phyloP scores from a whole-genome alignment of 257 asterid species.

The Vinca minor region DNA sequence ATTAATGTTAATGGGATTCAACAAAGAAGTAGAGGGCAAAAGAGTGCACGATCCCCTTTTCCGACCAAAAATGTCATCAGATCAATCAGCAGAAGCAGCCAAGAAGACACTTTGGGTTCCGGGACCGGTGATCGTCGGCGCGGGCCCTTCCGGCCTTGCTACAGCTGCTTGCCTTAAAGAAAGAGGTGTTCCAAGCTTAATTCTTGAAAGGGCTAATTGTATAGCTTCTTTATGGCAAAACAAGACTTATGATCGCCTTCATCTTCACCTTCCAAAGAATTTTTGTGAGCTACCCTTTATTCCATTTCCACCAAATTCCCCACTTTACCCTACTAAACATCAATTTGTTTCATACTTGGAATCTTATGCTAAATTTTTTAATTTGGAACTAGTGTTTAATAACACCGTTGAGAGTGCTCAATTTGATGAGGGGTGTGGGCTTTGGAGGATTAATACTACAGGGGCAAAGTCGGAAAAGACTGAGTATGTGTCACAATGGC shows the following conservation, averaged over 20 bases:
- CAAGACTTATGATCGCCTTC: constrained; percentile 30
- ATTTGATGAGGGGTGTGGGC: constrained; percentile 21
- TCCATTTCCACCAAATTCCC: constrained; percentile 26
- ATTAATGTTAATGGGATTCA: too few species aligned
- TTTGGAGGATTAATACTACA: constrained; percentile 24
- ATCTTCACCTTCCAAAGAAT: constrained; percentile 32
- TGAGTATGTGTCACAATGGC: constrained; percentile 29
- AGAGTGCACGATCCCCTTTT: constrained; percentile 13
- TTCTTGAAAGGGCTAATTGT: constrained; percentile 28
- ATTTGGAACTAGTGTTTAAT: constrained; percentile 23
- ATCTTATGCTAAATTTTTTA: constrained; percentile 20
- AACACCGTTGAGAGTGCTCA: constrained; percentile 21
- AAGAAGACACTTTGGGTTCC: not conserved
- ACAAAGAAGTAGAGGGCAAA: constrained; percentile 21
- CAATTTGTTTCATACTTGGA: constrained; percentile 28
- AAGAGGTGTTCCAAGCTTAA: constrained; percentile 21
- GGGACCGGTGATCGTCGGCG: constrained; percentile 30
- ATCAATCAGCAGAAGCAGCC: too few species aligned
- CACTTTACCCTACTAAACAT: constrained; percentile 25
- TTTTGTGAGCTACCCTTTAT: constrained; percentile 30
- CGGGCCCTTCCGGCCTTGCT: constrained; percentile 41
- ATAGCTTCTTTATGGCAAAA: constrained; percentile 39
- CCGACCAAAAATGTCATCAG: not conserved
- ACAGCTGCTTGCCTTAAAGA: constrained; percentile 34
- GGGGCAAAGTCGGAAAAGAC: constrained; percentile 11